Percentiles rank a stretch among this genome's conserved stretches.
phyloP scores from a whole-genome alignment of 257 asterid species.

The Oldenlandia corymbosa region DNA sequence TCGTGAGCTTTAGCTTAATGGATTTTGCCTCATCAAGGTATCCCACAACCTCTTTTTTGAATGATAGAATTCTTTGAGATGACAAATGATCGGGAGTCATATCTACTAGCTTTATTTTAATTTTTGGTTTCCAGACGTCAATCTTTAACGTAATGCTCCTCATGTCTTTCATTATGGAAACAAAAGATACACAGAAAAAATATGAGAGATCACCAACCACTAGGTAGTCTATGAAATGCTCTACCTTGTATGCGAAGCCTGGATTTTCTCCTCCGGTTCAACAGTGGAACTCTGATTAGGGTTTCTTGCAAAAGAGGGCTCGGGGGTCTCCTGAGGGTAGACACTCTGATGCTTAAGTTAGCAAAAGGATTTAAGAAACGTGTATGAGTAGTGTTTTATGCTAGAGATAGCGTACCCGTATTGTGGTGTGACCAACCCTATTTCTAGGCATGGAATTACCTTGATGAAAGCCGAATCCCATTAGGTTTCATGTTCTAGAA shows the following conservation, averaged over 20 bases:
- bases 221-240: background rate
- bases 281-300: too few relatives aligned
- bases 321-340: too few relatives aligned
- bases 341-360: too few relatives aligned
- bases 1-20: background rate
- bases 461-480: too few relatives aligned
- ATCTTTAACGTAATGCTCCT: background rate
- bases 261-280: background rate
- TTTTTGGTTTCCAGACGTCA: background rate
- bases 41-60: background rate
- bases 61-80: background rate
- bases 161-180: background rate
- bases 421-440: too few relatives aligned
- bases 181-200: background rate
- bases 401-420: too few relatives aligned
- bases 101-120: background rate
- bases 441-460: too few relatives aligned
- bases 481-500: too few relatives aligned
- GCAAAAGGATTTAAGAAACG: too few relatives aligned
- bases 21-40: background rate
- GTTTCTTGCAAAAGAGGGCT: too few relatives aligned
- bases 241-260: background rate
- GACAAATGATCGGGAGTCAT: background rate
- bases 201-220: background rate
- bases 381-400: too few relatives aligned